phyloP scores from a whole-genome alignment of 1,284 basidiomycete genomes.

The Mycena sp. region DNA sequence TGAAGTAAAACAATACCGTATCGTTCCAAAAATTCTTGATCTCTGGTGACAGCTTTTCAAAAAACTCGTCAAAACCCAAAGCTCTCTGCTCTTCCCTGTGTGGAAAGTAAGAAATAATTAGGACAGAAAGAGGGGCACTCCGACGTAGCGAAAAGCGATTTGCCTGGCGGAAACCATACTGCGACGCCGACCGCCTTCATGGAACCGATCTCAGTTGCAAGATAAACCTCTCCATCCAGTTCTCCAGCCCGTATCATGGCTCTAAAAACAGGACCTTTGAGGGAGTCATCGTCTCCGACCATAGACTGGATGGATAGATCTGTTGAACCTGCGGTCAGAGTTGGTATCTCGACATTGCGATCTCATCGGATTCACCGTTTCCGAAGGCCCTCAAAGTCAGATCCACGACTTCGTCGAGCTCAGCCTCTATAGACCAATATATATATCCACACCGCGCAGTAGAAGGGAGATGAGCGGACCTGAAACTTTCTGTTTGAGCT shows the following conservation, averaged over 20 bases:
- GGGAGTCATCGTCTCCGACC: conserved; percentile 19
- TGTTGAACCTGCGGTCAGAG: background rate
- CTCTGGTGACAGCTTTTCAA: conserved; percentile 12
- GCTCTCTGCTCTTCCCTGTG: conserved; percentile 18
- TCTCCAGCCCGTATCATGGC: conserved; percentile 23
- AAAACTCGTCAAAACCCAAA: conserved; percentile 25
- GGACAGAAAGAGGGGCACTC: too few species aligned
- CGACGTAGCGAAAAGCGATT: conserved; percentile 18
- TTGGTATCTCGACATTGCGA: background rate
- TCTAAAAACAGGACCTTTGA: conserved; percentile 18
- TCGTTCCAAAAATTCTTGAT: conserved; percentile 18
- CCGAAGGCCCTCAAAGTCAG: conserved; percentile 13
- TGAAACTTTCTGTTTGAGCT: too few species aligned
- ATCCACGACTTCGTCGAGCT: conserved; percentile 22
- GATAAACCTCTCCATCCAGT: conserved; percentile 22
- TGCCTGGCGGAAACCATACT: conserved; percentile 25
- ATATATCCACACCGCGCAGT: too few species aligned
- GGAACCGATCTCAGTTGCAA: conserved; percentile 8
- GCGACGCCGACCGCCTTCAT: conserved; percentile 17
- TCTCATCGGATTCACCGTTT: conserved; percentile 1
- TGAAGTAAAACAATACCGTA: background rate
- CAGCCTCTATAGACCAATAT: too few species aligned
- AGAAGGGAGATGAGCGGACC: too few species aligned
- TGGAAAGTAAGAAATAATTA: background rate
- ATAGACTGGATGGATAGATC: conserved; percentile 21